Evolutionary conservation across 106 monocot genomes (phyloP).

Genomic region (Acorus gramineus): DNA sequence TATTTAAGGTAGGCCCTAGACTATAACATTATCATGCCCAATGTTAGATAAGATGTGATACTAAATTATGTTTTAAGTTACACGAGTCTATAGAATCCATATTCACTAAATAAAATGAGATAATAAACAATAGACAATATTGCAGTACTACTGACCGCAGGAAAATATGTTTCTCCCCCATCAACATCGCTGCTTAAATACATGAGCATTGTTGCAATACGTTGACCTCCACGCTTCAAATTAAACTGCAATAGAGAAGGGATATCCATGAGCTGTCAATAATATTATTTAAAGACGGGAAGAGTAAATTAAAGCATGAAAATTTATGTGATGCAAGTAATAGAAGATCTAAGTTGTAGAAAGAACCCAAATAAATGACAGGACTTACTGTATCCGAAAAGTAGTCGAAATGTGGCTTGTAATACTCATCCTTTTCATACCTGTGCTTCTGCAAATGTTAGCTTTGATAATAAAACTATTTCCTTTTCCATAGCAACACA

Average conservation of each 20-base stretch:
- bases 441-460: conserved; percentile 24
- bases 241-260: conserved; percentile 30
- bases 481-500: background rate
- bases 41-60: too few relatives aligned
- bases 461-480: conserved; percentile 1
- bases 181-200: conserved; percentile 63
- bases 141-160: conserved; percentile 29
- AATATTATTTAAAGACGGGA: too few relatives aligned
- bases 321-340: background rate
- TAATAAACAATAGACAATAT: too few relatives aligned
- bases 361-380: background rate
- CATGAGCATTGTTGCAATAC: conserved; percentile 73
- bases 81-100: too few relatives aligned
- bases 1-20: too few relatives aligned
- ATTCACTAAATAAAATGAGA: too few relatives aligned
- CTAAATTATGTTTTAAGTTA: too few relatives aligned
- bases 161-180: conserved; percentile 74
- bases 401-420: conserved; percentile 73
- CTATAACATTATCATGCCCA: too few relatives aligned
- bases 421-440: conserved; percentile 50
- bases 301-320: too few relatives aligned
- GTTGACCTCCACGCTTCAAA: conserved; percentile 54
- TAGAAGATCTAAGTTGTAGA: background rate
- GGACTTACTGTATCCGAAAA: conserved; percentile 71
- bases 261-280: too few relatives aligned